Percentiles rank a stretch among this genome's conserved stretches.
phyloP scores from a whole-genome alignment of 306 rosid species.

The Lupinus albus region DNA sequence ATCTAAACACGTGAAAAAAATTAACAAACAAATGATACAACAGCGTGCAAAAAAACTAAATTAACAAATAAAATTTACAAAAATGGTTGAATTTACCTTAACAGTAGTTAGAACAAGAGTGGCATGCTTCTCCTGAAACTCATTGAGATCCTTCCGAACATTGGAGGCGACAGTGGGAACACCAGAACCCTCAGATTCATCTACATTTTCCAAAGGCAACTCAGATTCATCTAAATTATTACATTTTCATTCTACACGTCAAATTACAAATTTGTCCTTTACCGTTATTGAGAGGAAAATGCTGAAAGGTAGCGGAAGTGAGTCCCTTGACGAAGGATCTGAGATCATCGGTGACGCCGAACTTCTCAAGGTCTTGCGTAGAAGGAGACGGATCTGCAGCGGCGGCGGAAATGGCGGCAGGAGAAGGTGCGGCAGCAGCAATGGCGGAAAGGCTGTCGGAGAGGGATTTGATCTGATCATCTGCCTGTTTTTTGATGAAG shows the following conservation, averaged over 20 bases:
- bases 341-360: conserved; percentile 85
- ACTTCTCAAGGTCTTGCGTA: conserved; percentile 52
- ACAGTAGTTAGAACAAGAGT: conserved; percentile 83
- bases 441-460: conserved; percentile 66
- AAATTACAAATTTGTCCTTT: not conserved
- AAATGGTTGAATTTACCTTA: conserved; percentile 60
- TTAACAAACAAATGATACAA: no score
- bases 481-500: conserved; percentile 77
- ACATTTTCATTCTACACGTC: conserved; percentile 2
- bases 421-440: conserved; percentile 35
- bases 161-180: conserved; percentile 63
- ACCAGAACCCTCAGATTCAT: conserved; percentile 68
- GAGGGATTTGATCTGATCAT: conserved; percentile 88
- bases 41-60: no score
- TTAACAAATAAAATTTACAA: not conserved
- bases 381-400: conserved; percentile 45
- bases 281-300: conserved; percentile 79
- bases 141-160: conserved; percentile 91
- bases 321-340: conserved; percentile 85
- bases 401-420: conserved; percentile 4
- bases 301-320: conserved; percentile 81
- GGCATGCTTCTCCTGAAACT: conserved; percentile 97
- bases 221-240: conserved; percentile 34
- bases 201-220: conserved; percentile 46
- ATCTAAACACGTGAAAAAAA: no score